Evolutionary conservation across 768 basidiomycete species (phyloP), one percentile per base, ranked within the genome.

Genomic region (Suillus cothurnatus): DNA sequence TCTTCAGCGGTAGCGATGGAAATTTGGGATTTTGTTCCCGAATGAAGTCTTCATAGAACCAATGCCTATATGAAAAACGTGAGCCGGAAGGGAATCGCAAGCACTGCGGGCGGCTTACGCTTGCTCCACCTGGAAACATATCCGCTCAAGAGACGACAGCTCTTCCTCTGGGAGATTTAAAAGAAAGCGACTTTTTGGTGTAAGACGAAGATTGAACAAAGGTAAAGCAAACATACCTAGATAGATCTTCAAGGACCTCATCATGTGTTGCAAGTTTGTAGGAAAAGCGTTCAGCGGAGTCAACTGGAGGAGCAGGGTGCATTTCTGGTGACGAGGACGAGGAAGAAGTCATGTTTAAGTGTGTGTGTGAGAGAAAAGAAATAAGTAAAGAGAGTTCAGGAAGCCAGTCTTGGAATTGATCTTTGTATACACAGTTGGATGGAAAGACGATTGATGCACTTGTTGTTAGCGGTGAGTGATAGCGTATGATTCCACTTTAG

Each of bases 41-140:
- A 68, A 99, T 89, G 71, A 97, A 99, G 77, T 99, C 97, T 82
- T 99, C 97, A 72, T 99, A 99, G 77, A 94, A 99, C 97, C 97
- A 99, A 76, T 98, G 97, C n/a, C 96, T 97, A 73, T 11, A 52
- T 28, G 56, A 58, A 43, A 39, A 39, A 49, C 23, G 58, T 59
- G 66, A 68, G 69, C 69, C 56, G 67, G 64, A 63, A 59, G 66
- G 58, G 65, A 65, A 64, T 39, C 59, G 31, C 50, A 67, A 57
- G 59, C 45, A 68, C 62, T 53, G 58, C 41, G 65, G 56, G 38
- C 47, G 41, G 84, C 95, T 72, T 75, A 99, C 94, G 97, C 97
- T 85, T 99, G 96, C 78, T 99, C 97, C 66, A 99, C 94, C 79
- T 99, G 97, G 80, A 99, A 99, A 80, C 94, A 98, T 71, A 99